phyloP scores from a whole-genome alignment of 495 filamentous ascomycete species.

The Coniosporium apollinis region DNA sequence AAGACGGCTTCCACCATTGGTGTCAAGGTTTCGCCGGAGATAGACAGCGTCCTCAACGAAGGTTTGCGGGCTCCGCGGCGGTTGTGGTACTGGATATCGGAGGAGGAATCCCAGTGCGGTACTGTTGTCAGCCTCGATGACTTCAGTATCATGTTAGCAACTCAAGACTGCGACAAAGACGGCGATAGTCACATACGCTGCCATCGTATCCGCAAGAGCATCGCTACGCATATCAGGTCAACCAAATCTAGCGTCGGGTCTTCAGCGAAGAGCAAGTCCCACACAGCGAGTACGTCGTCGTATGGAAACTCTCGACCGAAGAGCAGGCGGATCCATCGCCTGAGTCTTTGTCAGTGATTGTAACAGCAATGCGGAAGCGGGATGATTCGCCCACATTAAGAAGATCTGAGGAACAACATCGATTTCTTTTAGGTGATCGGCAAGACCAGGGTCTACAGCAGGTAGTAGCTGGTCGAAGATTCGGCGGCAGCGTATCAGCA shows the following conservation, averaged over 20 bases:
- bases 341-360: conserved; percentile 22
- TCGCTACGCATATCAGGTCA: conserved; percentile 77
- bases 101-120: conserved; percentile 63
- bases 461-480: conserved; percentile 70
- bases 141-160: conserved; percentile 25
- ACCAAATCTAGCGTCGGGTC: conserved; percentile 69
- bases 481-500: conserved; percentile 67
- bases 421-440: conserved; percentile 62
- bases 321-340: conserved; percentile 85
- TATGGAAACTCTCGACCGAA: conserved; percentile 91
- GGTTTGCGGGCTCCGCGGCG: conserved; percentile 48
- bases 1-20: conserved; percentile 52
- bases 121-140: conserved; percentile 75
- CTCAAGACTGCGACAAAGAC: neutral
- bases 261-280: conserved; percentile 84
- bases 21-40: conserved; percentile 56
- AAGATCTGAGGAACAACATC: conserved; percentile 96
- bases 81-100: conserved; percentile 53
- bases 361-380: conserved; percentile 7
- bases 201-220: conserved; percentile 89
- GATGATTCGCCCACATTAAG: conserved; percentile 63
- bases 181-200: conserved; percentile 38
- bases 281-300: conserved; percentile 63
- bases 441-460: conserved; percentile 64
- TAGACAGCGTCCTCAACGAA: conserved; percentile 84